Base-by-base conservation (phyloP, 306 rosid genomes). In the Luffa aegyptiaca region DNA sequence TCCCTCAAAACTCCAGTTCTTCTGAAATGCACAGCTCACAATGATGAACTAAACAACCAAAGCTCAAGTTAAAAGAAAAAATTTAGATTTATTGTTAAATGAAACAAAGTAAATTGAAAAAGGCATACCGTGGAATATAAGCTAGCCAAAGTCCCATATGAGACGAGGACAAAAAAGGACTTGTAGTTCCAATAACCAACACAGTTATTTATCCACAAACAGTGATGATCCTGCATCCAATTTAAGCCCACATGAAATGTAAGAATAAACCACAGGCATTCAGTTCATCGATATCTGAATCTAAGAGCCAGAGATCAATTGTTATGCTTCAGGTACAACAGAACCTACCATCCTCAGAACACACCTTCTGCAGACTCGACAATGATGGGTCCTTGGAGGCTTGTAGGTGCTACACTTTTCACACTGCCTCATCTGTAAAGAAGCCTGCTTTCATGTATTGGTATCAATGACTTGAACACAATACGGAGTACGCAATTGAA, bases 301-400 rank as follows among this genome's bases (percentile, higher is more conserved):
- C 26, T 16, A 65, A 81, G 76, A 39, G 58, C 63, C 78, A 18
- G 20, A 20, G 56, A 35, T 65, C 46, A 81, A 44, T 68, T 63
- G n/a, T 37, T 21, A 6, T n/a, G 76, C 18, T 5, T 11, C 56
- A 13, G 62, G 49, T 56, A 51, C 45, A 80, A 84, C 41, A 76
- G 45, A 64, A 92, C 93, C 86, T 90, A 94, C 98, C 98, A 92
- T 94, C 85, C 89, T 90, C 83, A 94, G 82, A 83, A 94, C 86
- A 94, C 98, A 94, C 85, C 87, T 94, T 85, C 92, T 85, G 86
- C 97, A 94, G 46, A 94, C 94, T 72, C 94, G 90, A 82, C 97
- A 94, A 86, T 94, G 98, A 85, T 94, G 98, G 77, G 98, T 84
- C 91, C 96, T 88, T 3, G 96, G 98, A 79, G 98, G 98, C 84